These are phyloP conservation scores for Ceratopteris richardii DNA, from an alignment of 75 land plant genomes.

Conservation along the genomic window DNA sequence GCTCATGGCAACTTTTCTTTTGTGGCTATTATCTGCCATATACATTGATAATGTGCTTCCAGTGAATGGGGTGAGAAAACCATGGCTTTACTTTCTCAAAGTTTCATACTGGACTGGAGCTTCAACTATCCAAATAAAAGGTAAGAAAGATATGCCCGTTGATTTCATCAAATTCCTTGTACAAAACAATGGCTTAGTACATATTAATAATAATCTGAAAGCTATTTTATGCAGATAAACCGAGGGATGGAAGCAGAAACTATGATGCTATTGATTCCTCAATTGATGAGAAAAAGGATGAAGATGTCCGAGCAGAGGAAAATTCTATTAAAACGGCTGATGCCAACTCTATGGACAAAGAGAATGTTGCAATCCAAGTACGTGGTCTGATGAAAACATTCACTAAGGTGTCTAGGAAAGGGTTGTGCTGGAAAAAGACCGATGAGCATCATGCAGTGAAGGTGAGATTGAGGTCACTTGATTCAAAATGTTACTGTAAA, in stretches of 20 bases:
- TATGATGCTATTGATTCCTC: too few species aligned
- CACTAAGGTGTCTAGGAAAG: constrained; percentile 27
- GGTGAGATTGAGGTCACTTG: too few species aligned
- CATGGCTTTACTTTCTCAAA: constrained; percentile 66
- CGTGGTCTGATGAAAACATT: constrained; percentile 79
- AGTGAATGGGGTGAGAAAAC: constrained; percentile 76
- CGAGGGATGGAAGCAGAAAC: too few species aligned
- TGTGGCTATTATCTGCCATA: constrained; percentile 83
- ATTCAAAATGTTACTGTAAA: too few species aligned
- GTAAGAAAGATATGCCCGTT: constrained; percentile 21
- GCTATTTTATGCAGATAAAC: too few species aligned
- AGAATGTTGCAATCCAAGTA: constrained; percentile 73
- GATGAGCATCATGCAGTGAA: constrained; percentile 82
- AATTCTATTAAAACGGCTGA: constrained; percentile 53
- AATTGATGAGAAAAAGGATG: constrained; percentile 34
- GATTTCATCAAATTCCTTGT: neutral
- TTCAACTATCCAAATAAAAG: constrained; percentile 54
- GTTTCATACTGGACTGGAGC: constrained; percentile 85
- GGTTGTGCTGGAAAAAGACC: constrained; percentile 54
- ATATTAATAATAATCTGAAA: too few species aligned
- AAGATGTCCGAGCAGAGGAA: constrained; percentile 88
- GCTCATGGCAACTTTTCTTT: constrained; percentile 64
- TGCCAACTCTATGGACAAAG: constrained; percentile 22
- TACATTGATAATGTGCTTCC: constrained; percentile 91
- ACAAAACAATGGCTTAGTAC: too few species aligned